Evolutionary conservation across 2,329 filamentous ascomycete species (phyloP).

Genomic region (Dactylellina haptotyla): DNA sequence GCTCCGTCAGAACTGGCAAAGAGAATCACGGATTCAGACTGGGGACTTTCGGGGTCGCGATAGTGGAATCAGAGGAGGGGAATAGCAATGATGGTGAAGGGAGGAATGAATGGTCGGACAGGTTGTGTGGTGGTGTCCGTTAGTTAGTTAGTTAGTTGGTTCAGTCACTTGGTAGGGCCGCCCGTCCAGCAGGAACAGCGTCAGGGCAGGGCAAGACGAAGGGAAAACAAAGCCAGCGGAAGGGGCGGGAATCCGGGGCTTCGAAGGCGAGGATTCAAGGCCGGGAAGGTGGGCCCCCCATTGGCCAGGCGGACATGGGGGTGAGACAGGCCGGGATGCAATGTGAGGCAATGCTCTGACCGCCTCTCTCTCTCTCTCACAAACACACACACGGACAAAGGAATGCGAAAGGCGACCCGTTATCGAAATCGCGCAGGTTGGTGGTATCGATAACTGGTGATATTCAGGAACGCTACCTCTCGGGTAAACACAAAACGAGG

Average conservation of each 20-base stretch:
- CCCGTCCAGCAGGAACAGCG: conserved; percentile 17
- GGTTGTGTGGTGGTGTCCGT: too few relatives aligned
- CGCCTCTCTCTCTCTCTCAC: neutral
- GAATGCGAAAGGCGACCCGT: neutral
- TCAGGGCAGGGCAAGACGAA: conserved; percentile 25
- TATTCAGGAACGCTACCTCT: conserved; percentile 30
- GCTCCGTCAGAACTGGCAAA: neutral
- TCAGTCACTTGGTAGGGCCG: too few relatives aligned
- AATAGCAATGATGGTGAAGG: neutral
- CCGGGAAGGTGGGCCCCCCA: too few relatives aligned
- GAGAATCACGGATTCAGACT: neutral
- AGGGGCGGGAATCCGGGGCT: conserved; percentile 13
- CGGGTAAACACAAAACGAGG: conserved; percentile 54
- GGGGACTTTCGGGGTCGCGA: conserved; percentile 17
- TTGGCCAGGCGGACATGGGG: too few relatives aligned
- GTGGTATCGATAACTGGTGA: conserved; percentile 12
- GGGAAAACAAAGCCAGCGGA: conserved; percentile 1
- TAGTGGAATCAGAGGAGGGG: conserved; percentile 6
- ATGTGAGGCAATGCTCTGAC: neutral
- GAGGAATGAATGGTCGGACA: conserved; percentile 4
- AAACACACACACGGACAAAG: neutral
- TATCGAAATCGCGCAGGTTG: neutral
- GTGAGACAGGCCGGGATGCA: too few relatives aligned
- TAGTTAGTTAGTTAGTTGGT: too few relatives aligned
- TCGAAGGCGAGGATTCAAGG: conserved; percentile 1